Base-by-base conservation (phyloP, 1,284 basidiomycete genomes). In the Ceratobasidium sp. region DNA sequence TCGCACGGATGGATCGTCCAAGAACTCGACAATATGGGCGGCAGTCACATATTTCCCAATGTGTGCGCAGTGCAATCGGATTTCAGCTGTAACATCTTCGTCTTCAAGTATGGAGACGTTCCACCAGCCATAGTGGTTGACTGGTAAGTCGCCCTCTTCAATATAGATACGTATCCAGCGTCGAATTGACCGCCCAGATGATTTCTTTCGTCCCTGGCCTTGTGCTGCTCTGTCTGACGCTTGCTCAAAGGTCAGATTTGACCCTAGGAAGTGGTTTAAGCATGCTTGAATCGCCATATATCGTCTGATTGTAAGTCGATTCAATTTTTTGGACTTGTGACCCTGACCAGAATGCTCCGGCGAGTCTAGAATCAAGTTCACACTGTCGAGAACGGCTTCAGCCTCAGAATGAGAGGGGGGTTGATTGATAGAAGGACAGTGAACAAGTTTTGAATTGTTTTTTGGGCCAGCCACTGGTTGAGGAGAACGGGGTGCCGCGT, bases 21-120 rank as follows among this genome's bases (percentile, higher is more conserved):
- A 47, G 28, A 72, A 74, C 11, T 74, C 30, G n/a, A 74, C 67
- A 16, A 75, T 49, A 58, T 72, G 54, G 16, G 49, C 21, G n/a
- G 73, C 74, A 9, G 32, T 26, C n/a, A 63, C 59, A n/a, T 70
- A 59, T 50, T 74, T 73, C 35, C 74, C 74, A 54, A 72, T 32
- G 3, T 21, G n/a, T 26, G 64, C 59, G 7, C 74, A 67, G 44
- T 74, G 67, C 11, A 67, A 3, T 23, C 55, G 28, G 7, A 75
- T 49, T 58, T 71, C 74, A 4, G 35, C 28, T 14, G 57, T 26
- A 14, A 75, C 21, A 21, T 74, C 74, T 30, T 75, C 74, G 23
- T 72, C 58, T 2, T 21, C 23, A 4, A 69, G 21, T 16, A 44
- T 11, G 0, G 73, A 71, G 7, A 54, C 41, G 46, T 61, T 73